Percentiles rank a stretch among this genome's conserved stretches.
phyloP scores from a whole-genome alignment of 2,329 filamentous ascomycete genomes.

The Mycosphaerella sp. region DNA sequence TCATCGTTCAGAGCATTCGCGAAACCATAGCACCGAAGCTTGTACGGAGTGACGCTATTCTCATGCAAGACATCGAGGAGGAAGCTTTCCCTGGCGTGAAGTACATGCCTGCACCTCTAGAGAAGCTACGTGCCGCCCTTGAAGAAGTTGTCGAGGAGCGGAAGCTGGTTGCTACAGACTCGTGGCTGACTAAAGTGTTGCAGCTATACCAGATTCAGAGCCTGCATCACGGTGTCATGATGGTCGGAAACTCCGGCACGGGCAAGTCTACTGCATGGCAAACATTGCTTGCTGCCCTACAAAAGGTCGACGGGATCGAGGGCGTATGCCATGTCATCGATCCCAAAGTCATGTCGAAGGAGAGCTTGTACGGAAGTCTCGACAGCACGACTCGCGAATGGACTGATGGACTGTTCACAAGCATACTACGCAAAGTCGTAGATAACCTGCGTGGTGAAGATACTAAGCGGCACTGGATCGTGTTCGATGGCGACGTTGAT shows the following conservation, averaged over 20 bases:
- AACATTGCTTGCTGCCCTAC: constrained; percentile 80
- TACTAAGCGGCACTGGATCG: constrained; percentile 96
- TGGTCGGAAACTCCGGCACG: constrained; percentile 96
- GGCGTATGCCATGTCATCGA: constrained; percentile 97
- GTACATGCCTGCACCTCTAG: constrained; percentile 84
- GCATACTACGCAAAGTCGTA: constrained; percentile 95
- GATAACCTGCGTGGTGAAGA: constrained; percentile 98
- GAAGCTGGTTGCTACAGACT: constrained; percentile 82
- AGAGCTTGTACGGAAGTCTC: constrained; percentile 89
- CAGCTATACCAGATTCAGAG: constrained; percentile 97
- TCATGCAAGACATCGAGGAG: constrained; percentile 76
- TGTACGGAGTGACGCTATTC: constrained; percentile 83
- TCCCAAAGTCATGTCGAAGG: constrained; percentile 99
- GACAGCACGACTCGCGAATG: constrained; percentile 97
- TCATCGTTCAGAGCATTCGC: constrained; percentile 95
- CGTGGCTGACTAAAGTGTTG: constrained; percentile 95
- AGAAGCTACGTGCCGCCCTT: constrained; percentile 73
- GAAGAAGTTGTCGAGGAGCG: constrained; percentile 74
- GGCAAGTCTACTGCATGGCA: constrained; percentile 97
- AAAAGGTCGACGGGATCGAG: constrained; percentile 84
- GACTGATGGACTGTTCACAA: constrained; percentile 98
- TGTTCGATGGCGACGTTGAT: constrained; percentile 98
- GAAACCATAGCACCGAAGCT: constrained; percentile 98
- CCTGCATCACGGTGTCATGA: constrained; percentile 99
- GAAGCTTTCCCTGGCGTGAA: constrained; percentile 87